phyloP scores from a whole-genome alignment of 1,284 basidiomycete genomes.

The Sporisorium sorghi region DNA sequence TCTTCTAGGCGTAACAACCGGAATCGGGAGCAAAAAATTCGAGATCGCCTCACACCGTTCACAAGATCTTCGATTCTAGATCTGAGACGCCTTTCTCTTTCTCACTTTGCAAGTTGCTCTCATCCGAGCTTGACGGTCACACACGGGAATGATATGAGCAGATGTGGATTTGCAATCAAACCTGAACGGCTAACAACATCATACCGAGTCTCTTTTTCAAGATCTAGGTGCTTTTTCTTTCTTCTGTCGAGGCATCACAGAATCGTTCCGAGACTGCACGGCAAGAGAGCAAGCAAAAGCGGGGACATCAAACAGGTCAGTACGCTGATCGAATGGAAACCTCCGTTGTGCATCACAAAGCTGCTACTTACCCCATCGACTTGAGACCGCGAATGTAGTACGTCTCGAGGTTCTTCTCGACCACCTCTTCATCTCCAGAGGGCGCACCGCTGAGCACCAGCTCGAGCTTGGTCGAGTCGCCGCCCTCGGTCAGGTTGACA shows the following conservation, averaged over 20 bases:
- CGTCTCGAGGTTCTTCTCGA: conserved; percentile 61
- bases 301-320: conserved; percentile 10
- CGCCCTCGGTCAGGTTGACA: conserved; percentile 60
- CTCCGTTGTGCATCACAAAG: too few relatives aligned
- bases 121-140: too few relatives aligned
- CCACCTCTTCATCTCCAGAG: conserved; percentile 61
- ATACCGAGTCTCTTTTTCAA: background rate
- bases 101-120: too few relatives aligned
- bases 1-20: conserved; percentile 8
- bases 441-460: conserved; percentile 65
- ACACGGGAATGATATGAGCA: background rate
- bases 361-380: conserved; percentile 56
- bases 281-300: background rate
- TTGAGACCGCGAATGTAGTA: conserved; percentile 67
- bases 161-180: background rate
- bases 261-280: conserved; percentile 37
- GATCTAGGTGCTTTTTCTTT: background rate
- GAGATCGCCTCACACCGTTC: background rate
- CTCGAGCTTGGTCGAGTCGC: conserved; percentile 63
- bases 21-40: too few relatives aligned
- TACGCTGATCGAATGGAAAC: too few relatives aligned
- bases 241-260: conserved; percentile 14
- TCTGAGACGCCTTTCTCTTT: too few relatives aligned
- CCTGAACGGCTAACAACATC: background rate
- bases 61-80: background rate